Evolutionary conservation across 2,329 filamentous ascomycete genomes (phyloP).

Genomic region (Penicillium sp.): DNA sequence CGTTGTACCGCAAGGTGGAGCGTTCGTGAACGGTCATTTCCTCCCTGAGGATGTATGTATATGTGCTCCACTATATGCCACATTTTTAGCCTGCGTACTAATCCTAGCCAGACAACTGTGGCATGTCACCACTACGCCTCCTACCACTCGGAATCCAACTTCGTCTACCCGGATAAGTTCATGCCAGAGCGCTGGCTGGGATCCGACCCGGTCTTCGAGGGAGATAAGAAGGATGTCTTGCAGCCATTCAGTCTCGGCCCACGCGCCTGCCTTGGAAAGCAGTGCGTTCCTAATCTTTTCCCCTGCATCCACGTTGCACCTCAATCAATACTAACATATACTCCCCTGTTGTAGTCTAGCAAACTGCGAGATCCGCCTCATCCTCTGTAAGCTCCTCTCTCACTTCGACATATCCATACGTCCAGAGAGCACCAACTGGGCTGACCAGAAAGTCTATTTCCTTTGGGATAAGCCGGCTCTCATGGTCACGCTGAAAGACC

Average conservation of each 20-base stretch:
- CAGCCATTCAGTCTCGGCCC: constrained; percentile 33
- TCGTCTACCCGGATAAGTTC: constrained; percentile 20
- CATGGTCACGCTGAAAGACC: constrained; percentile 12
- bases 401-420: constrained; percentile 19
- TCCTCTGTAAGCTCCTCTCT: constrained; percentile 21
- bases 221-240: constrained; percentile 20
- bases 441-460: constrained; percentile 18
- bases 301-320: background rate
- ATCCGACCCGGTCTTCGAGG: constrained; percentile 9
- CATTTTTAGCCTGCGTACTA: background rate
- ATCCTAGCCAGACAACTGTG: constrained; percentile 9
- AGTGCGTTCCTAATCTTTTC: constrained; percentile 9
- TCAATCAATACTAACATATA: background rate
- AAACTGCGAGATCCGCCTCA: constrained; percentile 21
- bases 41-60: constrained; percentile 25
- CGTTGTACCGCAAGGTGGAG: constrained; percentile 25
- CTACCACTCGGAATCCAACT: constrained; percentile 21
- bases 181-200: constrained; percentile 31
- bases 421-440: constrained; percentile 15
- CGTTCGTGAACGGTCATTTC: constrained; percentile 27
- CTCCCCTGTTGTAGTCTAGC: constrained; percentile 13
- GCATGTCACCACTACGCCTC: constrained; percentile 21
- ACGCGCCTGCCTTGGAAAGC: constrained; percentile 30
- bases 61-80: background rate
- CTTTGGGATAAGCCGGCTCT: constrained; percentile 25